Percentiles rank a stretch among this genome's conserved stretches.
Conservation (phyloP, 2,329 filamentous ascomycete species). For the Penicillium freii region DNA sequence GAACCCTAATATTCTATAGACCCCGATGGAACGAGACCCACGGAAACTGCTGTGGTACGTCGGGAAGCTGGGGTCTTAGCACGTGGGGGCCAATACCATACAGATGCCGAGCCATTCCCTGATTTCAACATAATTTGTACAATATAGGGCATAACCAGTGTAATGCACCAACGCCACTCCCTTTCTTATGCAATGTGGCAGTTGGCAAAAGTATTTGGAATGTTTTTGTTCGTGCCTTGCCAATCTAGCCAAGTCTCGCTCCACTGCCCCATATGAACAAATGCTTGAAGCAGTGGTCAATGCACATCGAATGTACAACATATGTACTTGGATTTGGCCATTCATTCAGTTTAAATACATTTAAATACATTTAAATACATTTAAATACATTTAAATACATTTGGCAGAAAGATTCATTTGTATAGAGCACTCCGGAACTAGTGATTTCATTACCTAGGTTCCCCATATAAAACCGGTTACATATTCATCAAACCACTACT, state of each 20-base stretch:
- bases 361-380: background rate
- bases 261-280: background rate
- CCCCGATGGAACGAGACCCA: background rate
- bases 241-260: background rate
- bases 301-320: background rate
- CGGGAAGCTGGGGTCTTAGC: background rate
- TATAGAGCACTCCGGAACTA: too few relatives aligned
- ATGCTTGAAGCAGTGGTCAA: background rate
- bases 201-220: background rate
- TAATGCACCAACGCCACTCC: background rate
- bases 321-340: background rate
- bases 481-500: background rate
- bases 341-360: background rate
- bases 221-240: background rate
- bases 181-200: background rate
- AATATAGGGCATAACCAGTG: background rate
- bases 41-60: background rate
- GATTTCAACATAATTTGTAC: background rate
- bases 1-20: background rate
- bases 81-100: slow-evolving; percentile 1
- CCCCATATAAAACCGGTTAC: background rate
- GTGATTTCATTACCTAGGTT: too few relatives aligned
- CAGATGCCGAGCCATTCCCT: background rate
- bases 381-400: background rate
- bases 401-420: too few relatives aligned